phyloP scores from a whole-genome alignment of 805 yeast genomes.

The Priceomyces melissophilus region DNA sequence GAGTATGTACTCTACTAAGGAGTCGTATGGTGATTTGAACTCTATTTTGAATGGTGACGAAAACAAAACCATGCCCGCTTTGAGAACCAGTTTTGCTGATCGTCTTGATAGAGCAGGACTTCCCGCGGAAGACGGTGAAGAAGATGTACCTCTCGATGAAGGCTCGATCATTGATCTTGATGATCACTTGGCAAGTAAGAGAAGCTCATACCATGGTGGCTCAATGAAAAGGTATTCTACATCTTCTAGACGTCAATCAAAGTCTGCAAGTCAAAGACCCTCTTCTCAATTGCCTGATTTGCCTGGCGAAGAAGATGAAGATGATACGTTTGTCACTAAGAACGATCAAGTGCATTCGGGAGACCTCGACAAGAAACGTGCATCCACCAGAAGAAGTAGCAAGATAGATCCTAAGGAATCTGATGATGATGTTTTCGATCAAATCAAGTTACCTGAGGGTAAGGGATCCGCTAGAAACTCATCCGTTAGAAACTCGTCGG shows the following conservation, averaged over 20 bases:
- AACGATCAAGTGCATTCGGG: constrained; percentile 20
- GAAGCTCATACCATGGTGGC: constrained; percentile 37
- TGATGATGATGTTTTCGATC: constrained; percentile 41
- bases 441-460: constrained; percentile 46
- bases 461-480: constrained; percentile 4
- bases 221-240: constrained; percentile 17
- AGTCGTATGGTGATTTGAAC: constrained; percentile 59
- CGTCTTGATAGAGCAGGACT: constrained; percentile 36
- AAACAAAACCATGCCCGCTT: constrained; percentile 13
- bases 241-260: neutral
- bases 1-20: constrained; percentile 66
- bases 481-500: constrained; percentile 5
- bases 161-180: constrained; percentile 40
- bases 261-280: constrained; percentile 19
- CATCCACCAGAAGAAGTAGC: constrained; percentile 13
- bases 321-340: constrained; percentile 42
- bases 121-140: constrained; percentile 24
- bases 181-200: constrained; percentile 36
- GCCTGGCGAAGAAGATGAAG: constrained; percentile 16
- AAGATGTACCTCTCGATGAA: constrained; percentile 30
- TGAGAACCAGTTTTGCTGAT: constrained; percentile 44
- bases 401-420: constrained; percentile 21
- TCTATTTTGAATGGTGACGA: constrained; percentile 25
- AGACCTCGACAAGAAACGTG: constrained; percentile 11
- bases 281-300: constrained; percentile 25